phyloP scores from a whole-genome alignment of 805 yeast species.

The Lipomyces kockii region DNA sequence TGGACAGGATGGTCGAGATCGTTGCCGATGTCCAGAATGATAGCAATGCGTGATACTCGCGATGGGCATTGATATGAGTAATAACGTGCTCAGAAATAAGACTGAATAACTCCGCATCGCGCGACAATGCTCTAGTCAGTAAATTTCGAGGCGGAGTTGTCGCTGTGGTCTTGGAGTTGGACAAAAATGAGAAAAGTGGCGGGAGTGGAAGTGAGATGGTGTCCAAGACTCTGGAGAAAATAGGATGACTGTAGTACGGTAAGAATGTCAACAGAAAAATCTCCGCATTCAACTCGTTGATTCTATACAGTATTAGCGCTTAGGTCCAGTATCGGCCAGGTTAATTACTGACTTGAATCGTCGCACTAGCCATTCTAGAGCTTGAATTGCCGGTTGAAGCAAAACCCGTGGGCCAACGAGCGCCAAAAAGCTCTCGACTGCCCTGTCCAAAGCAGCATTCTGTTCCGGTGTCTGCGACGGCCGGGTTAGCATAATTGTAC shows the following conservation, averaged over 20 bases:
- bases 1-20: slow-evolving; percentile 69
- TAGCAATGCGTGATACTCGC: slow-evolving; percentile 69
- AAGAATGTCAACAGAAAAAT: slow-evolving; percentile 68
- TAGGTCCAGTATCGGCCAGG: background rate
- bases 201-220: slow-evolving; percentile 72
- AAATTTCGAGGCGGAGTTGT: slow-evolving; percentile 70
- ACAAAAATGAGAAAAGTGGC: slow-evolving; percentile 73
- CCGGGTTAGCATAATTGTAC: slow-evolving; percentile 1
- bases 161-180: slow-evolving; percentile 65
- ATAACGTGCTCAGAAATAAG: slow-evolving; percentile 64
- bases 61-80: slow-evolving; percentile 56
- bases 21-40: slow-evolving; percentile 78
- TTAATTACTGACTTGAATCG: slow-evolving; percentile 55
- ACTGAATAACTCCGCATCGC: slow-evolving; percentile 67
- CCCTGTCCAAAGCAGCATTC: slow-evolving; percentile 70
- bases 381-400: slow-evolving; percentile 73
- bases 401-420: slow-evolving; percentile 78
- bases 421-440: slow-evolving; percentile 73
- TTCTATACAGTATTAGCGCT: slow-evolving; percentile 48
- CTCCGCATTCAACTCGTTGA: slow-evolving; percentile 82
- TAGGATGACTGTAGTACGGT: slow-evolving; percentile 77
- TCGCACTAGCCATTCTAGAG: slow-evolving; percentile 94
- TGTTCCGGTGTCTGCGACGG: slow-evolving; percentile 62
- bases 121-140: slow-evolving; percentile 66
- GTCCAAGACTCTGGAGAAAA: slow-evolving; percentile 76